Percentiles rank a stretch among this genome's conserved stretches.
These are phyloP conservation scores for Alnus glutinosa DNA, from an alignment of 306 rosid species.

Conservation along the genomic window DNA sequence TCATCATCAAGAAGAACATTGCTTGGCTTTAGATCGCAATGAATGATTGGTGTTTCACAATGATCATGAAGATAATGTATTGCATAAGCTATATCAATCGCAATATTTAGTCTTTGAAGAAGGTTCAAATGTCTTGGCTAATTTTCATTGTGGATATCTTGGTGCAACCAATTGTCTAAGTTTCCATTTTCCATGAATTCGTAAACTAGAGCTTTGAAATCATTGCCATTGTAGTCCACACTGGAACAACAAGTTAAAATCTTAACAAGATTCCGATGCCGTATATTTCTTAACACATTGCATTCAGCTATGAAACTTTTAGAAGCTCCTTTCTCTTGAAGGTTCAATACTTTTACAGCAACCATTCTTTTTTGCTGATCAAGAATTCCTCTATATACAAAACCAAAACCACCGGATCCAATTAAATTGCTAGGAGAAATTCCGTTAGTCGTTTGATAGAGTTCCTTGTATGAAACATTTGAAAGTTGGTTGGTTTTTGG, in stretches of 20 bases:
- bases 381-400: slow-evolving; percentile 28
- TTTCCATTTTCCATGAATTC: slow-evolving; percentile 32
- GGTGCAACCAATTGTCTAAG: slow-evolving; percentile 39
- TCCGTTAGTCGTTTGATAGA: slow-evolving; percentile 19
- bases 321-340: slow-evolving; percentile 29
- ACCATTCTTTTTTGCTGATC: slow-evolving; percentile 11
- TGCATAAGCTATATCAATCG: slow-evolving; percentile 20
- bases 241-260: slow-evolving; percentile 36
- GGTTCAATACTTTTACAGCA: slow-evolving; percentile 38
- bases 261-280: slow-evolving; percentile 31
- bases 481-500: not conserved
- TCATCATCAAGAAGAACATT: slow-evolving; percentile 26
- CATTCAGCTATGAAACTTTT: slow-evolving; percentile 33
- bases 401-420: slow-evolving; percentile 25
- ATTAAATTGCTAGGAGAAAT: slow-evolving; percentile 21
- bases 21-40: slow-evolving; percentile 29
- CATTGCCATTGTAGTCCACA: slow-evolving; percentile 28
- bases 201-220: slow-evolving; percentile 38
- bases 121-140: not conserved
- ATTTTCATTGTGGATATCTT: not conserved
- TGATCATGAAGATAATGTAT: slow-evolving; percentile 24
- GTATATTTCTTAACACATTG: slow-evolving; percentile 17
- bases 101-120: slow-evolving; percentile 28
- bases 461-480: slow-evolving; percentile 24
- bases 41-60: slow-evolving; percentile 2